These are phyloP conservation scores for Penicillium angulare DNA, from an alignment of 495 filamentous ascomycete species.

Conservation along the genomic window DNA sequence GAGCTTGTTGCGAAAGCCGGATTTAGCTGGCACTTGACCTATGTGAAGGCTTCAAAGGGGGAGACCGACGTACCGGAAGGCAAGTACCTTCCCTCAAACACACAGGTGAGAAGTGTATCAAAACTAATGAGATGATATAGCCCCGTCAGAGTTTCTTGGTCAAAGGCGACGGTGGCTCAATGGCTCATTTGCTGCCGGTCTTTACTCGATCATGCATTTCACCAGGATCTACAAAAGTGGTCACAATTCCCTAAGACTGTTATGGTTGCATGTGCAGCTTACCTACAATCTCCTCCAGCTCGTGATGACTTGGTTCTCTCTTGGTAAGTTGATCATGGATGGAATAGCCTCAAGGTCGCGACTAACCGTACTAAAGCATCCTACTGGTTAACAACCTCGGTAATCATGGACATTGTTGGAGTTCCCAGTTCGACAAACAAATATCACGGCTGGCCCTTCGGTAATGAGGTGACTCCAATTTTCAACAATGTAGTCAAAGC, in stretches of 20 bases:
- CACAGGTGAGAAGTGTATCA: too few relatives aligned
- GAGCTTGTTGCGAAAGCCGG: slow-evolving; percentile 97
- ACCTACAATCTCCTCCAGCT: slow-evolving; percentile 86
- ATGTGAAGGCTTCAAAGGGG: slow-evolving; percentile 96
- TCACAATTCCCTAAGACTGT: slow-evolving; percentile 88
- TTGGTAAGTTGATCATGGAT: slow-evolving; percentile 54
- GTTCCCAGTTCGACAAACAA: slow-evolving; percentile 51
- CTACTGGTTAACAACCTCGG: slow-evolving; percentile 90
- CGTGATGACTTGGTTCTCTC: slow-evolving; percentile 89
- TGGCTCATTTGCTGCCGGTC: slow-evolving; percentile 91
- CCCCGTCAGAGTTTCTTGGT: slow-evolving; percentile 84
- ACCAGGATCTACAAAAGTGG: slow-evolving; percentile 93
- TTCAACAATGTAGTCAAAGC: slow-evolving; percentile 89
- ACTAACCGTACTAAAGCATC: slow-evolving; percentile 41
- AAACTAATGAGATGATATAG: too few relatives aligned
- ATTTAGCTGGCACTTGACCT: slow-evolving; percentile 94
- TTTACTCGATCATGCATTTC: slow-evolving; percentile 97
- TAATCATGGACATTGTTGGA: slow-evolving; percentile 96
- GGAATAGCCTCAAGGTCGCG: background rate
- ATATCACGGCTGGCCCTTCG: slow-evolving; percentile 65
- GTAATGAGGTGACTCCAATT: slow-evolving; percentile 73
- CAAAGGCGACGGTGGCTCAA: slow-evolving; percentile 96
- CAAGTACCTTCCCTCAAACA: too few relatives aligned
- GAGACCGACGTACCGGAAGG: slow-evolving; percentile 97
- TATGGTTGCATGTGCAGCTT: slow-evolving; percentile 91